phyloP scores from a whole-genome alignment of 2,329 filamentous ascomycete genomes.

The Moelleriella libera region DNA sequence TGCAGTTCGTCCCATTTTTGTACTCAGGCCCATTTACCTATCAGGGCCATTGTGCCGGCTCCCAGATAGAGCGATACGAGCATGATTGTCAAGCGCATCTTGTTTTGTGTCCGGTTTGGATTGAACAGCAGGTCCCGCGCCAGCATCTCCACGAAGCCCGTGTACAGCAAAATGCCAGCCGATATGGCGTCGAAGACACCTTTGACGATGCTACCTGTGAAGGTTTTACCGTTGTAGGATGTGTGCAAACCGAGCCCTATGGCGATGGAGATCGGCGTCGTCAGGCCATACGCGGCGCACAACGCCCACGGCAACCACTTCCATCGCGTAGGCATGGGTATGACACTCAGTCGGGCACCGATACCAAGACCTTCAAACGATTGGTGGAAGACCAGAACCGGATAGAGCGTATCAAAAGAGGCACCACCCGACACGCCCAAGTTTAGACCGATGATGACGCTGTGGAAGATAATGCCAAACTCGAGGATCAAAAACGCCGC shows the following conservation, averaged over 20 bases:
- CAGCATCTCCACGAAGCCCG: slow-evolving; percentile 74
- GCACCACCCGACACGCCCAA: slow-evolving; percentile 38
- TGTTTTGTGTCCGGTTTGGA: slow-evolving; percentile 50
- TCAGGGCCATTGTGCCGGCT: slow-evolving; percentile 31
- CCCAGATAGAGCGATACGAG: slow-evolving; percentile 50
- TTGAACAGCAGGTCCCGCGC: slow-evolving; percentile 78
- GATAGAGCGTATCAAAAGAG: slow-evolving; percentile 43
- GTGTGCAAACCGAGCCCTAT: slow-evolving; percentile 29
- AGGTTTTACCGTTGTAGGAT: slow-evolving; percentile 11
- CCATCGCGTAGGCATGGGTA: slow-evolving; percentile 29
- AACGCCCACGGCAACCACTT: slow-evolving; percentile 34
- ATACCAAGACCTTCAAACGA: slow-evolving; percentile 50
- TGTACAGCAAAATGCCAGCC: slow-evolving; percentile 78
- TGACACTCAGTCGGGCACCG: slow-evolving; percentile 42
- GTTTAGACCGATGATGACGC: slow-evolving; percentile 48
- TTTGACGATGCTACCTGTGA: slow-evolving; percentile 47
- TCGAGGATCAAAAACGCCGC: slow-evolving; percentile 35
- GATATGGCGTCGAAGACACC: slow-evolving; percentile 74
- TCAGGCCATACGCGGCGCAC: slow-evolving; percentile 32
- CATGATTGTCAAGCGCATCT: slow-evolving; percentile 35
- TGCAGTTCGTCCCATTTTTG: too few relatives aligned
- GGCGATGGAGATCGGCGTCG: slow-evolving; percentile 36
- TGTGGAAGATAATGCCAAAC: slow-evolving; percentile 50
- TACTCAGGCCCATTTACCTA: slow-evolving; percentile 3
- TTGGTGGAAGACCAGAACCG: slow-evolving; percentile 49